phyloP scores from a whole-genome alignment of 192 early-diverging fungal genomes.

The Ambispora gerdemannii region DNA sequence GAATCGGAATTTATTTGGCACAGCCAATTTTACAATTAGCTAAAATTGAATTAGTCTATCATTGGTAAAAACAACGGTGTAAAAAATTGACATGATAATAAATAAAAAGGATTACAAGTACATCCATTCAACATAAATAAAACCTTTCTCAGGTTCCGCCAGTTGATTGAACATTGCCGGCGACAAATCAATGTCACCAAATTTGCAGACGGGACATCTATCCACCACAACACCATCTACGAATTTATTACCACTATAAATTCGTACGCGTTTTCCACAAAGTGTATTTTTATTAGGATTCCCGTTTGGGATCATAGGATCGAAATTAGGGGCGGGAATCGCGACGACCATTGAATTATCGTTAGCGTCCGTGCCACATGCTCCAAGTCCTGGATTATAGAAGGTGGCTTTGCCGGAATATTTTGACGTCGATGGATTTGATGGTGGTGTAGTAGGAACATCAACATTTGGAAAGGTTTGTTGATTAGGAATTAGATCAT shows the following conservation, averaged over 20 bases:
- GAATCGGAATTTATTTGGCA: too few species aligned
- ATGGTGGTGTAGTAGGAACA: too few species aligned
- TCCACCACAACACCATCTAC: neutral
- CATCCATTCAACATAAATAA: neutral
- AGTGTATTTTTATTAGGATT: neutral
- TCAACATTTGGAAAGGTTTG: too few species aligned
- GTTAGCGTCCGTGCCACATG: conserved; percentile 47
- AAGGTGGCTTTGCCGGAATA: conserved; percentile 59
- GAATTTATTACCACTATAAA: neutral
- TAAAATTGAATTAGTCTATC: too few species aligned
- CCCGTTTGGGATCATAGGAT: neutral
- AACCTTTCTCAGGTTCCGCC: neutral
- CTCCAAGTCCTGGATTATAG: conserved; percentile 53
- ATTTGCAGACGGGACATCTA: neutral
- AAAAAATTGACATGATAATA: too few species aligned
- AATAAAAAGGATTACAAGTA: too few species aligned
- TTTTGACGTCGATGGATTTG: too few species aligned
- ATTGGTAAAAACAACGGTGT: too few species aligned
- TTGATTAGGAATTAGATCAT: too few species aligned
- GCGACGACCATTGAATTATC: conserved; percentile 52
- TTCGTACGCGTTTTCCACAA: neutral
- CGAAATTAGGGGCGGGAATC: conserved; percentile 26
- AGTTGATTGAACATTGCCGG: neutral
- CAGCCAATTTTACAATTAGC: too few species aligned
- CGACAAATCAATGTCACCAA: neutral